These are phyloP conservation scores for Pyrrhoderma lamaoense DNA, from an alignment of 1,284 basidiomycete species.

Conservation along the genomic window DNA sequence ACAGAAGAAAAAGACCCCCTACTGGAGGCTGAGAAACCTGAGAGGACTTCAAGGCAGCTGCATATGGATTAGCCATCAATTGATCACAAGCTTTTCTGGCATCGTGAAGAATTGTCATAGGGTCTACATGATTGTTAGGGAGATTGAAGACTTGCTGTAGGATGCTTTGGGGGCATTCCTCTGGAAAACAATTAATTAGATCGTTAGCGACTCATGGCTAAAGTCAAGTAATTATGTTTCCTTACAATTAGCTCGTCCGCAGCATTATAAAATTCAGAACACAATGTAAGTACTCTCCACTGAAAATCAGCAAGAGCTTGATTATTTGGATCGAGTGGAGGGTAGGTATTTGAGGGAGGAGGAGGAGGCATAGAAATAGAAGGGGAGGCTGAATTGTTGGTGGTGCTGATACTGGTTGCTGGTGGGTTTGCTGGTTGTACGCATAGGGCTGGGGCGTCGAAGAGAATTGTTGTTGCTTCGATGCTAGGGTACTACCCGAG, in stretches of 20 bases:
- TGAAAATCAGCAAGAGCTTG: slow-evolving; percentile 79
- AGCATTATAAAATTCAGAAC: slow-evolving; percentile 75
- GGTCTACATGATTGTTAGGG: slow-evolving; percentile 61
- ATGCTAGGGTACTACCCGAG: slow-evolving; percentile 1
- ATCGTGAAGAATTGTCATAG: slow-evolving; percentile 60
- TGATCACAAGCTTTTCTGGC: slow-evolving; percentile 72
- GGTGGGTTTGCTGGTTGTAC: slow-evolving; percentile 23
- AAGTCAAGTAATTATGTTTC: slow-evolving; percentile 21
- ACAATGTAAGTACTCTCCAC: slow-evolving; percentile 73
- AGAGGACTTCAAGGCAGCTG: slow-evolving; percentile 42
- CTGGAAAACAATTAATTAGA: slow-evolving; percentile 33
- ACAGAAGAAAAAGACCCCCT: slow-evolving; percentile 22
- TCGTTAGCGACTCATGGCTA: slow-evolving; percentile 8
- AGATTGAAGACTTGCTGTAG: slow-evolving; percentile 73
- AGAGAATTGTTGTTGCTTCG: slow-evolving; percentile 21
- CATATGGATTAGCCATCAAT: slow-evolving; percentile 65
- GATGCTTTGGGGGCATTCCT: slow-evolving; percentile 54
- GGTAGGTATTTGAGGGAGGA: slow-evolving; percentile 29
- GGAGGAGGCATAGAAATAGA: slow-evolving; percentile 16
- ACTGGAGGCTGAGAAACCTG: slow-evolving; percentile 44
- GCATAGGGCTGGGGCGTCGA: slow-evolving; percentile 21
- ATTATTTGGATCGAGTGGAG: slow-evolving; percentile 49
- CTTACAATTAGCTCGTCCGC: slow-evolving; percentile 75
- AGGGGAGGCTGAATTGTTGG: slow-evolving; percentile 20
- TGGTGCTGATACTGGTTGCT: slow-evolving; percentile 6